phyloP scores from a whole-genome alignment of 441 rosid species.

The Erodium moschatum region DNA sequence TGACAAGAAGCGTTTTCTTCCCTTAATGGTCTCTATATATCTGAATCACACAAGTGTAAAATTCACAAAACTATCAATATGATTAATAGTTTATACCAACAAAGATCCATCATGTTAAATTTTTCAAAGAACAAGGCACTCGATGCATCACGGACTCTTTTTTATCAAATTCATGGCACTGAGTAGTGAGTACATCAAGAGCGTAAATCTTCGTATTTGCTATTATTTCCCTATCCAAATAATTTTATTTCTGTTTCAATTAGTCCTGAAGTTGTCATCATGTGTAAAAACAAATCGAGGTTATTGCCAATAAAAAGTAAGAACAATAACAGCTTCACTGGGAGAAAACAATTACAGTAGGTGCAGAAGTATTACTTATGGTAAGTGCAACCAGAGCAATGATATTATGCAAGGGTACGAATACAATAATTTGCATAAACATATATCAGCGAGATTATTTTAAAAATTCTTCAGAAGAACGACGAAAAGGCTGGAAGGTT shows the following conservation, averaged over 20 bases:
- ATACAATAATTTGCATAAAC: not conserved
- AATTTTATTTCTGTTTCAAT: not conserved
- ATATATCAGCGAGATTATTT: not conserved
- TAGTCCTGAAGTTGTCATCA: not conserved
- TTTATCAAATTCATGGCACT: not conserved
- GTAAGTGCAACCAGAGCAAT: not conserved
- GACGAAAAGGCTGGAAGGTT: not conserved
- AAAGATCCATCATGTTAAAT: not conserved
- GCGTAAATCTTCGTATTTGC: not conserved
- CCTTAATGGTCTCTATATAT: conserved; percentile 79
- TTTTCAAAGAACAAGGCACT: not conserved
- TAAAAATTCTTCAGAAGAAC: not conserved
- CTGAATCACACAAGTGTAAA: conserved; percentile 32
- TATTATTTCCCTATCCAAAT: too few species aligned
- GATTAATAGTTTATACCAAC: not conserved
- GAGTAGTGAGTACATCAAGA: too few species aligned
- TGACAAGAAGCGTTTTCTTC: conserved; percentile 88
- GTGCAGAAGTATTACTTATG: not conserved
- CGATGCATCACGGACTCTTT: not conserved
- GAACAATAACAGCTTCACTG: too few species aligned
- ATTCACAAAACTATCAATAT: too few species aligned
- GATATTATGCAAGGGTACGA: not conserved
- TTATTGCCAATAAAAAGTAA: not conserved
- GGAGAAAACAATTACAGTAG: not conserved
- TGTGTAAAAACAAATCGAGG: too few species aligned